Evolutionary conservation across 257 asterid species (phyloP).

Genomic region (Orobanche coerulescens): DNA sequence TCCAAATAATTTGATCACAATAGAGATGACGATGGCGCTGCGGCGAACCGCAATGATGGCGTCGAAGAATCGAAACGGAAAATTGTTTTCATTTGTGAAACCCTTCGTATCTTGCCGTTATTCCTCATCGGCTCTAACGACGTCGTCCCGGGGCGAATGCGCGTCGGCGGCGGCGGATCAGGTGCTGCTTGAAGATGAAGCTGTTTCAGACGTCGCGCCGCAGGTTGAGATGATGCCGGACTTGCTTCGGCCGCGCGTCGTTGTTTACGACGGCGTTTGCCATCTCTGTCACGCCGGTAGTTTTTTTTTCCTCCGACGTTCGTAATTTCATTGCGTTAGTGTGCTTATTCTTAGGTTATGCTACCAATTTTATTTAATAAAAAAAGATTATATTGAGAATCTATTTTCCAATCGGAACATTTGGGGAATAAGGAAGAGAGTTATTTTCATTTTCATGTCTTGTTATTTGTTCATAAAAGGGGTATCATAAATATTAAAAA

Average conservation of each 20-base stretch:
- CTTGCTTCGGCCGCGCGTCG: constrained; percentile 66
- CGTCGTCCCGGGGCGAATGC: constrained; percentile 26
- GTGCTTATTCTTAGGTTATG: background rate
- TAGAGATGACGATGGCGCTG: background rate
- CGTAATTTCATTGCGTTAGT: background rate
- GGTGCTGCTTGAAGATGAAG: constrained; percentile 20
- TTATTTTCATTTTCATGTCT: background rate
- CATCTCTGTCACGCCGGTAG: constrained; percentile 77
- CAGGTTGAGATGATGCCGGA: constrained; percentile 31
- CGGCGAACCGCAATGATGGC: constrained; percentile 22
- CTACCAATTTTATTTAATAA: background rate
- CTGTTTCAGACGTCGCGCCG: constrained; percentile 12
- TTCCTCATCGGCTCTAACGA: constrained; percentile 21
- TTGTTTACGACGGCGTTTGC: constrained; percentile 89
- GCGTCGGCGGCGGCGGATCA: constrained; percentile 28
- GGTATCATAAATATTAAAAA: background rate
- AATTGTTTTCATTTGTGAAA: constrained; percentile 13
- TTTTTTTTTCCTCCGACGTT: background rate
- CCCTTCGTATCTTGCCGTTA: constrained; percentile 7
- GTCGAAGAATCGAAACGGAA: constrained; percentile 12
- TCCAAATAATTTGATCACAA: background rate
- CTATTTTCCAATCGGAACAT: background rate
- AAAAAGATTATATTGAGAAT: background rate
- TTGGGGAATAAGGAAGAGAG: background rate
- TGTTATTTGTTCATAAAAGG: background rate